A percentile compares a stretch with the other conserved stretches of the same genome.
phyloP scores from a whole-genome alignment of 257 asterid species.

The Catharanthus roseus region DNA sequence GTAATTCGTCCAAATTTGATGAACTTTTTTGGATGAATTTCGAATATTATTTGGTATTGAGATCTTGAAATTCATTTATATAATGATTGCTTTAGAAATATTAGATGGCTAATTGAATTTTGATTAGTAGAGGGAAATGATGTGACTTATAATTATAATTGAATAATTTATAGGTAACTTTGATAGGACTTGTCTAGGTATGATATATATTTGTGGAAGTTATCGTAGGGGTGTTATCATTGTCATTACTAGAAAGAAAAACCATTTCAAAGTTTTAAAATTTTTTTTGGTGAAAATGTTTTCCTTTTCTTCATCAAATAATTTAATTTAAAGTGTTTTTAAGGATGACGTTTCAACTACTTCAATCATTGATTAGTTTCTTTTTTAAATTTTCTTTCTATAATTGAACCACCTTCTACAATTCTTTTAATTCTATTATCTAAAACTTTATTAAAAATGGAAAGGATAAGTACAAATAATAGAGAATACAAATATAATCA shows the following conservation, averaged over 20 bases:
- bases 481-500: neutral
- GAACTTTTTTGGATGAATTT: too few species aligned
- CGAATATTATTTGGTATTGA: too few species aligned
- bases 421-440: neutral
- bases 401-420: conserved; percentile 1
- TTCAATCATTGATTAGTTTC: neutral
- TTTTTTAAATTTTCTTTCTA: neutral
- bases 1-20: too few species aligned
- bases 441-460: neutral
- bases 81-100: neutral
- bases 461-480: neutral
- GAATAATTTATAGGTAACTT: neutral
- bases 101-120: neutral
- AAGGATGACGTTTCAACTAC: conserved; percentile 2
- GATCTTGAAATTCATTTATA: too few species aligned
- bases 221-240: neutral
- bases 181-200: conserved; percentile 9
- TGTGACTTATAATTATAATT: conserved; percentile 1
- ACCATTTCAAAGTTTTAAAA: too few species aligned
- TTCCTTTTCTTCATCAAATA: neutral
- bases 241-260: neutral
- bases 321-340: neutral
- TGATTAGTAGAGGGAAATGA: neutral
- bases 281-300: too few species aligned
- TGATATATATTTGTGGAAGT: neutral